phyloP scores from a whole-genome alignment of 352 stramenopile species.

The Globisporangium echinulatum region DNA sequence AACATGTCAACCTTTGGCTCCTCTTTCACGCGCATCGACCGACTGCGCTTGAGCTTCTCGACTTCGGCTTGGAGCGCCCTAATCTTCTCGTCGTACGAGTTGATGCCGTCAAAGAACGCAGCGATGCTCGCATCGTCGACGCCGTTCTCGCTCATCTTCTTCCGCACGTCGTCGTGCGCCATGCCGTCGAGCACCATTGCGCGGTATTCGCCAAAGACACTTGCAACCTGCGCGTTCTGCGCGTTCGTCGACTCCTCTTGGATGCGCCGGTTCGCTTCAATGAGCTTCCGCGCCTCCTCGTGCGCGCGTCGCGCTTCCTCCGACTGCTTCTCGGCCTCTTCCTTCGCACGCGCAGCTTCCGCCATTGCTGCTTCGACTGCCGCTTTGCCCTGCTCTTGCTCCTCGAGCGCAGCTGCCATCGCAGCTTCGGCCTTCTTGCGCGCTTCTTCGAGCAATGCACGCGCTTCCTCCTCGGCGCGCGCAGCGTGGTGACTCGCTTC shows the following conservation, averaged over 20 bases:
- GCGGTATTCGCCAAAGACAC: conserved; percentile 57
- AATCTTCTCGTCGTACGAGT: conserved; percentile 82
- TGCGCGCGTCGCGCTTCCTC: conserved; percentile 67
- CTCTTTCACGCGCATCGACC: conserved; percentile 39
- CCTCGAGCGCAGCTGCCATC: conserved; percentile 73
- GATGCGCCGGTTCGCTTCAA: conserved; percentile 81
- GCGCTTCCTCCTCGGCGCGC: conserved; percentile 67
- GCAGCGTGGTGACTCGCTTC: conserved; percentile 66
- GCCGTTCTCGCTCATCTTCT: conserved; percentile 72
- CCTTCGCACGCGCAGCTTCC: conserved; percentile 68
- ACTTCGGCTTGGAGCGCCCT: conserved; percentile 73
- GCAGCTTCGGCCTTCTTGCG: conserved; percentile 76
- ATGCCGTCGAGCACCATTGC: conserved; percentile 68
- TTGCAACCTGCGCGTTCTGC: conserved; percentile 30
- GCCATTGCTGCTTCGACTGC: conserved; percentile 81
- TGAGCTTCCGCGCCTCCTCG: conserved; percentile 75
- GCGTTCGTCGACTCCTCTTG: conserved; percentile 47
- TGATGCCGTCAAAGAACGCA: conserved; percentile 82
- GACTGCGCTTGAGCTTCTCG: conserved; percentile 69
- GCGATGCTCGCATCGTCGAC: conserved; percentile 64
- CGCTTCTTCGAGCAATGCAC: conserved; percentile 67
- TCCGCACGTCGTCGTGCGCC: conserved; percentile 59
- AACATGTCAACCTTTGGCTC: conserved; percentile 62
- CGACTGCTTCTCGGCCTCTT: conserved; percentile 76
- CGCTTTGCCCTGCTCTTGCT: conserved; percentile 74